phyloP scores from a whole-genome alignment of 768 basidiomycete genomes.

The Exsudoporus frostii region DNA sequence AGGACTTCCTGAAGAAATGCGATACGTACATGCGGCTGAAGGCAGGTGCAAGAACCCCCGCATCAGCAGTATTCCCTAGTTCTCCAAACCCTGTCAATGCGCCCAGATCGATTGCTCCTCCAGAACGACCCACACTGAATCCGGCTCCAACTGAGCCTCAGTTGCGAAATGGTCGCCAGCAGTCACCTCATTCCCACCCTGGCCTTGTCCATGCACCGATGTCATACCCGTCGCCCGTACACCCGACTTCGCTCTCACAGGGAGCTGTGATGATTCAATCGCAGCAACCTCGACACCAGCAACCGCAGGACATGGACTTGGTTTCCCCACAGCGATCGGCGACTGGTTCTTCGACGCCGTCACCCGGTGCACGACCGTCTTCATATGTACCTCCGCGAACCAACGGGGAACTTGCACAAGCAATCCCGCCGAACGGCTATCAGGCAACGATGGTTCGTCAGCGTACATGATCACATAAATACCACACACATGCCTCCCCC shows the following conservation, averaged over 20 bases:
- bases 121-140: slow-evolving; percentile 47
- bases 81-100: slow-evolving; percentile 24
- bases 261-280: slow-evolving; percentile 42
- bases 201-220: slow-evolving; percentile 41
- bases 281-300: slow-evolving; percentile 38
- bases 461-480: slow-evolving; percentile 39
- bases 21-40: slow-evolving; percentile 84
- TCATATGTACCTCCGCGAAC: slow-evolving; percentile 48
- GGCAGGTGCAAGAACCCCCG: slow-evolving; percentile 50
- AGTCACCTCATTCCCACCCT: slow-evolving; percentile 40
- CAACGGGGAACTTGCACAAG: slow-evolving; percentile 42
- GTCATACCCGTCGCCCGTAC: slow-evolving; percentile 43
- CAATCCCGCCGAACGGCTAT: slow-evolving; percentile 43
- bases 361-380: slow-evolving; percentile 44
- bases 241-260: slow-evolving; percentile 46
- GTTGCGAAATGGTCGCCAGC: slow-evolving; percentile 38
- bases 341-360: slow-evolving; percentile 32
- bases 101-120: slow-evolving; percentile 31
- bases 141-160: slow-evolving; percentile 38
- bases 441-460: slow-evolving; percentile 47
- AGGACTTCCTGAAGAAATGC: slow-evolving; percentile 94
- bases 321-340: slow-evolving; percentile 38
- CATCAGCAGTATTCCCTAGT: slow-evolving; percentile 26
- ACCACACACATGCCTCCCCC: neutral
- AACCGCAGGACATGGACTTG: slow-evolving; percentile 45